phyloP scores from a whole-genome alignment of 2,329 filamentous ascomycete species.

The Rhynchosporium agropyri region DNA sequence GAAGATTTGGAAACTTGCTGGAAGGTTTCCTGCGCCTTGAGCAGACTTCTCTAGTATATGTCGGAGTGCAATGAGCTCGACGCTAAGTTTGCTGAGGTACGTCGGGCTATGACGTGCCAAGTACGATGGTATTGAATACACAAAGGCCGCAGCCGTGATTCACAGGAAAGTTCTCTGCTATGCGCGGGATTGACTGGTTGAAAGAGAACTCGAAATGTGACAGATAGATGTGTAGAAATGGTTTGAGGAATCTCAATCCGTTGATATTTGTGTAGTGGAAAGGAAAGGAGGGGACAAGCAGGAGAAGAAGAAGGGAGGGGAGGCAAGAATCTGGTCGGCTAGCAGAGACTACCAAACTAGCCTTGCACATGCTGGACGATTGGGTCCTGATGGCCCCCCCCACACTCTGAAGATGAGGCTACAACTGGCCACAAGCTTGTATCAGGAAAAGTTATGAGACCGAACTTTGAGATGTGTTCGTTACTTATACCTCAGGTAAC shows the following conservation, averaged over 20 bases:
- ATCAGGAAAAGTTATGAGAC: constrained; percentile 1
- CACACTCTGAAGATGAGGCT: constrained; percentile 5
- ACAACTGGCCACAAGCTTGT: background rate
- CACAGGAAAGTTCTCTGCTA: constrained; percentile 11
- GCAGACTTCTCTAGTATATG: background rate
- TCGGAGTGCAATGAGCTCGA: background rate
- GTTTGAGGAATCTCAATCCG: constrained; percentile 24
- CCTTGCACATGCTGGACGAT: too few species aligned
- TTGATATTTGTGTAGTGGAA: constrained; percentile 10
- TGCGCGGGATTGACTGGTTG: background rate
- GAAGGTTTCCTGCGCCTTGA: background rate
- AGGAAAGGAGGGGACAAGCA: background rate
- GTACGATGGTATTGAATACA: constrained; percentile 12
- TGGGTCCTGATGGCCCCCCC: background rate
- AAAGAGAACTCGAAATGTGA: background rate
- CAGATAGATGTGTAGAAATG: constrained; percentile 7
- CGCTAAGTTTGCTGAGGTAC: constrained; percentile 6
- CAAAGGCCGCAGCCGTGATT: constrained; percentile 23
- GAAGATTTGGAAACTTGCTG: too few species aligned
- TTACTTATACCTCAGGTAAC: too few species aligned
- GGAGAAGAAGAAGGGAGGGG: background rate
- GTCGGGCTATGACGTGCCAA: constrained; percentile 21
- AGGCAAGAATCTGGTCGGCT: constrained; percentile 12
- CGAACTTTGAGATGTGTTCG: background rate
- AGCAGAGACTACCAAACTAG: constrained; percentile 6